phyloP scores from a whole-genome alignment of 1,139 yeast species.

The Pichia sp. region DNA sequence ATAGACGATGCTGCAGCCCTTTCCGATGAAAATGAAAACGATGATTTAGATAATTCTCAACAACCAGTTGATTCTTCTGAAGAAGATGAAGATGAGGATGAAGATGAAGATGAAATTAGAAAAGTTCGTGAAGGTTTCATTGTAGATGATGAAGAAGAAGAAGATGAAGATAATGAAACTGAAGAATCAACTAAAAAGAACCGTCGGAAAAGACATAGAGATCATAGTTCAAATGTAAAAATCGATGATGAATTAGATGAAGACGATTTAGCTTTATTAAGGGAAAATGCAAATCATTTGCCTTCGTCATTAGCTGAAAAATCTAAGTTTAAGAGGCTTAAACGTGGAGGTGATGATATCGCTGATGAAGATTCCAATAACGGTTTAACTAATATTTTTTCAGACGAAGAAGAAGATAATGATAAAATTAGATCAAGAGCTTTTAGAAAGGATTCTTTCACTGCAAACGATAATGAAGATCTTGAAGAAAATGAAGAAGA shows the following conservation, averaged over 20 bases:
- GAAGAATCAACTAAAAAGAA: slow-evolving; percentile 30
- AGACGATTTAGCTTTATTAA: slow-evolving; percentile 85
- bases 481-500: slow-evolving; percentile 33
- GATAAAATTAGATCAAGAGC: too few relatives aligned
- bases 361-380: slow-evolving; percentile 26
- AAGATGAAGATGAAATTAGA: slow-evolving; percentile 40
- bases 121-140: slow-evolving; percentile 53
- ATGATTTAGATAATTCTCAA: slow-evolving; percentile 7
- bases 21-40: slow-evolving; percentile 13
- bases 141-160: slow-evolving; percentile 71
- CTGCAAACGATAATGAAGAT: background rate
- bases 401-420: slow-evolving; percentile 64
- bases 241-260: slow-evolving; percentile 74
- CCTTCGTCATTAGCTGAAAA: slow-evolving; percentile 33
- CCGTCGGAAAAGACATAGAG: slow-evolving; percentile 36
- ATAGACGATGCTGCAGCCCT: slow-evolving; percentile 20
- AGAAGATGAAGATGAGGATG: slow-evolving; percentile 33
- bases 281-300: slow-evolving; percentile 82
- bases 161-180: slow-evolving; percentile 65
- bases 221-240: slow-evolving; percentile 30
- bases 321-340: slow-evolving; percentile 70
- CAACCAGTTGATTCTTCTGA: slow-evolving; percentile 27
- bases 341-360: slow-evolving; percentile 49
- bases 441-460: too few relatives aligned
- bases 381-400: slow-evolving; percentile 72